A percentile compares a stretch with the other conserved stretches of the same genome.
phyloP scores from a whole-genome alignment of 805 yeast genomes.

The Starmerella scarabaei region DNA sequence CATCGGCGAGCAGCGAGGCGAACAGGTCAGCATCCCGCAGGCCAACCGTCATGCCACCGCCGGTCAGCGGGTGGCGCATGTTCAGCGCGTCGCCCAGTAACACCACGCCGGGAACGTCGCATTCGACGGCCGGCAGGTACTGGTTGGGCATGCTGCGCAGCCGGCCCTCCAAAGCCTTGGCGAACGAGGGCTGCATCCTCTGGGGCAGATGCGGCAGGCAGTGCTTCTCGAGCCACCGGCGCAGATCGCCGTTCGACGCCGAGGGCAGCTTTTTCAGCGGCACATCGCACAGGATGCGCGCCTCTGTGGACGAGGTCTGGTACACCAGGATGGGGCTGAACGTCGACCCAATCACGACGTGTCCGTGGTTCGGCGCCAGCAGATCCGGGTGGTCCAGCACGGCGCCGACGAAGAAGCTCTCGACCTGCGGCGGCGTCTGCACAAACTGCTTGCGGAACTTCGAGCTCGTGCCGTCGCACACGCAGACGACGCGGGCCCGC shows the following conservation, averaged over 20 bases:
- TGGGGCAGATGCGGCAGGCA: slow-evolving; percentile 64
- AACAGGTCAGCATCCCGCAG: slow-evolving; percentile 68
- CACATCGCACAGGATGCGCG: slow-evolving; percentile 82
- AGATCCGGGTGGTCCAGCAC: slow-evolving; percentile 60
- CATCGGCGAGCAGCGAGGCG: slow-evolving; percentile 47
- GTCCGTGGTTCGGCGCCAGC: slow-evolving; percentile 70
- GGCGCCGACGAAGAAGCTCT: slow-evolving; percentile 79
- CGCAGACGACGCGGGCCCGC: slow-evolving; percentile 52
- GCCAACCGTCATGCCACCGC: slow-evolving; percentile 99
- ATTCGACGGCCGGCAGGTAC: slow-evolving; percentile 59
- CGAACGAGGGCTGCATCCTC: slow-evolving; percentile 51
- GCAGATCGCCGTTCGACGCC: slow-evolving; percentile 40
- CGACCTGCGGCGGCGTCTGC: slow-evolving; percentile 51
- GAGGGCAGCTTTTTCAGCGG: slow-evolving; percentile 62
- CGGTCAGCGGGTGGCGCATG: slow-evolving; percentile 97
- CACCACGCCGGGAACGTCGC: slow-evolving; percentile 62
- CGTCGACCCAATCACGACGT: slow-evolving; percentile 64
- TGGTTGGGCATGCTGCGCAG: slow-evolving; percentile 90
- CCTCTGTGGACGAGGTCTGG: slow-evolving; percentile 70
- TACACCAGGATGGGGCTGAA: slow-evolving; percentile 84
- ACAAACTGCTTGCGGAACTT: slow-evolving; percentile 69
- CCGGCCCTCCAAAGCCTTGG: slow-evolving; percentile 46
- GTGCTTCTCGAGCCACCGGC: slow-evolving; percentile 42
- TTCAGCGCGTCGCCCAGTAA: slow-evolving; percentile 87
- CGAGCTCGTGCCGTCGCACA: slow-evolving; percentile 91